Conservation (phyloP, 2,329 filamentous ascomycete genomes). For the Pezicula radicicola region DNA sequence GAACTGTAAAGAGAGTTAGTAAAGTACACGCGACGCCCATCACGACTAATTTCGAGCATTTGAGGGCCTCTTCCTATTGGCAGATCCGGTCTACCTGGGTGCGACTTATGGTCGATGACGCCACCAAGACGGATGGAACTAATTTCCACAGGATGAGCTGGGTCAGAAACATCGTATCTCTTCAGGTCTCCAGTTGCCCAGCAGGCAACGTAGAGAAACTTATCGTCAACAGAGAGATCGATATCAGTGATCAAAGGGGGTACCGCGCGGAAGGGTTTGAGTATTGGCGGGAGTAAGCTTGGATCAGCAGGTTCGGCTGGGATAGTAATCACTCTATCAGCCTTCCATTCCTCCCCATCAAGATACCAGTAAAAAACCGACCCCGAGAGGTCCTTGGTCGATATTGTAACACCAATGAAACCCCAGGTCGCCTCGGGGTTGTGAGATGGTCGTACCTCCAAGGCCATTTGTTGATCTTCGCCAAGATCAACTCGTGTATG, state of each 20-base stretch:
- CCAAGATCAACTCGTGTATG: background rate
- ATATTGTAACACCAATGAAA: constrained; percentile 44
- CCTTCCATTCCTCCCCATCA: background rate
- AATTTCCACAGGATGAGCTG: background rate
- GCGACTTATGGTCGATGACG: background rate
- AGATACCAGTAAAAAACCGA: background rate
- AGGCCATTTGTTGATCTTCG: background rate
- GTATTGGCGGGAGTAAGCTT: background rate
- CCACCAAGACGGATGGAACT: background rate
- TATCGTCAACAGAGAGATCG: background rate
- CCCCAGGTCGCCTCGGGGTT: constrained; percentile 36
- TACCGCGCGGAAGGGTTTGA: background rate
- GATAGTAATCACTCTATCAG: background rate
- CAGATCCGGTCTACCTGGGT: background rate
- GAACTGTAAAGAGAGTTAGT: background rate
- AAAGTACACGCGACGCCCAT: background rate
- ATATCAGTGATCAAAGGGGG: background rate
- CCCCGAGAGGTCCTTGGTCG: background rate
- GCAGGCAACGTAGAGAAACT: background rate
- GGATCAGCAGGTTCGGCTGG: background rate
- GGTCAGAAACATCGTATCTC: background rate
- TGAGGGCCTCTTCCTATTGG: background rate
- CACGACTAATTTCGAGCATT: background rate
- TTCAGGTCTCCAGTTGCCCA: background rate
- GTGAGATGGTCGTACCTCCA: background rate